Evolutionary conservation across 2,329 filamentous ascomycete species (phyloP).

Genomic region (Allantophomopsis cytisporea): DNA sequence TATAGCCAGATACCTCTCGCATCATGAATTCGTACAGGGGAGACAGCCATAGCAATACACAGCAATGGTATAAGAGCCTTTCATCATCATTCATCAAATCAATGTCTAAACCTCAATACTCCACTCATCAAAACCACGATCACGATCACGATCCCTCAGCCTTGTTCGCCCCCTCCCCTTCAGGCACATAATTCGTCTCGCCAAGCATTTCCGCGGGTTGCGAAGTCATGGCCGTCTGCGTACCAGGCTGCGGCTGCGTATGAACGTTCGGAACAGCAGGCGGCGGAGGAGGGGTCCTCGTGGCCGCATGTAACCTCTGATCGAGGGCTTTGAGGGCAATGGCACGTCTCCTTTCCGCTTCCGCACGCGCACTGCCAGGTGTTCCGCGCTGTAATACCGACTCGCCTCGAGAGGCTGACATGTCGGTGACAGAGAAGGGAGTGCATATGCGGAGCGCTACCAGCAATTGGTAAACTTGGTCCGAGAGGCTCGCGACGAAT

Average conservation of each 20-base stretch:
- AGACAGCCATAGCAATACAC: too few species aligned
- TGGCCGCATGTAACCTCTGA: conserved; percentile 79
- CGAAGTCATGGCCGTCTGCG: conserved; percentile 43
- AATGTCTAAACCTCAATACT: background rate
- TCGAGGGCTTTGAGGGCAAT: conserved; percentile 90
- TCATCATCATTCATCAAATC: background rate
- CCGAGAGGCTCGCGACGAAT: conserved; percentile 58
- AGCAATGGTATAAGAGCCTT: too few species aligned
- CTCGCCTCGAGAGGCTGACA: conserved; percentile 61
- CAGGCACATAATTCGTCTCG: conserved; percentile 56
- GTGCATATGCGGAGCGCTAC: conserved; percentile 67
- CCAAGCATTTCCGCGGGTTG: conserved; percentile 44
- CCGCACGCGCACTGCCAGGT: conserved; percentile 33
- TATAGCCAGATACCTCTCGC: too few species aligned
- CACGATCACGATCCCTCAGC: background rate
- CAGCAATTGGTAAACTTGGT: conserved; percentile 60
- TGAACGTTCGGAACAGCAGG: conserved; percentile 38
- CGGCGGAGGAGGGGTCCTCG: conserved; percentile 26
- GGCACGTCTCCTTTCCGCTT: conserved; percentile 53
- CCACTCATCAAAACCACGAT: too few species aligned
- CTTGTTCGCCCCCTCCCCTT: conserved; percentile 15
- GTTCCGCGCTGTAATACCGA: conserved; percentile 38
- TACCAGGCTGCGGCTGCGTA: conserved; percentile 38
- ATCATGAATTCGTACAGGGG: too few species aligned
- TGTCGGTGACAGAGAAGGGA: conserved; percentile 72